Evolutionary conservation across 1,284 basidiomycete species (phyloP).

Genomic region (Trametes versicolor): DNA sequence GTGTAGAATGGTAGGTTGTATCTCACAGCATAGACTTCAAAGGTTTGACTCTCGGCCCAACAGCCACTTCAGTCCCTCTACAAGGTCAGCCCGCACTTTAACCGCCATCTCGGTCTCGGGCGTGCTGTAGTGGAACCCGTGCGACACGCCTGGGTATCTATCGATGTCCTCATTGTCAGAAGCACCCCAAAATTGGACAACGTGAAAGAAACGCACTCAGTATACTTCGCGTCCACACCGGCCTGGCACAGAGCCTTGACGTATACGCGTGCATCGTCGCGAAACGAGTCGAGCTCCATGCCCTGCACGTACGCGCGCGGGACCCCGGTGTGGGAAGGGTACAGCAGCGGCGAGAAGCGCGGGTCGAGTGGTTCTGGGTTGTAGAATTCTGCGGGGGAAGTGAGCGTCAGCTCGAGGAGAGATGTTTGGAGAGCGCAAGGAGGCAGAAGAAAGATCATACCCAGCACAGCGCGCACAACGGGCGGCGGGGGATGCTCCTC

Average conservation of each 20-base stretch:
- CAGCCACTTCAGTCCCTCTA: slow-evolving; percentile 22
- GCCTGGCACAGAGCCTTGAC: slow-evolving; percentile 35
- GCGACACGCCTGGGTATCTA: slow-evolving; percentile 26
- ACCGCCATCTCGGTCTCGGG: neutral
- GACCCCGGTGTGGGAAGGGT: slow-evolving; percentile 29
- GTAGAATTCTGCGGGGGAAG: slow-evolving; percentile 11
- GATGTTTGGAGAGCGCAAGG: neutral
- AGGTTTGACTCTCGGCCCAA: neutral
- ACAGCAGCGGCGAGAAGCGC: slow-evolving; percentile 32
- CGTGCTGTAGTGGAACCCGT: slow-evolving; percentile 24
- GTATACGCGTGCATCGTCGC: slow-evolving; percentile 40
- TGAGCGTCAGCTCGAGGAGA: no score
- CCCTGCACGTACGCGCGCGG: slow-evolving; percentile 38
- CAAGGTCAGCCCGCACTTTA: slow-evolving; percentile 6
- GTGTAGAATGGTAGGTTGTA: neutral
- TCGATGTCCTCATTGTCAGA: neutral
- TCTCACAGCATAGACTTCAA: neutral
- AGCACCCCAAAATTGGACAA: neutral
- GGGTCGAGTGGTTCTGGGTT: slow-evolving; percentile 24
- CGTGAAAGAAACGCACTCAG: slow-evolving; percentile 29
- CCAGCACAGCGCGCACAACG: slow-evolving; percentile 24
- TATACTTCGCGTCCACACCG: slow-evolving; percentile 32
- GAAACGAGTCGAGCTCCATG: slow-evolving; percentile 32
- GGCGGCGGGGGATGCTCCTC: slow-evolving; percentile 34
- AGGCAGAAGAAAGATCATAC: neutral